A percentile compares a stretch with the other conserved stretches of the same genome.
Conservation (phyloP, 2,329 filamentous ascomycete genomes). For the Nemania abortiva region DNA sequence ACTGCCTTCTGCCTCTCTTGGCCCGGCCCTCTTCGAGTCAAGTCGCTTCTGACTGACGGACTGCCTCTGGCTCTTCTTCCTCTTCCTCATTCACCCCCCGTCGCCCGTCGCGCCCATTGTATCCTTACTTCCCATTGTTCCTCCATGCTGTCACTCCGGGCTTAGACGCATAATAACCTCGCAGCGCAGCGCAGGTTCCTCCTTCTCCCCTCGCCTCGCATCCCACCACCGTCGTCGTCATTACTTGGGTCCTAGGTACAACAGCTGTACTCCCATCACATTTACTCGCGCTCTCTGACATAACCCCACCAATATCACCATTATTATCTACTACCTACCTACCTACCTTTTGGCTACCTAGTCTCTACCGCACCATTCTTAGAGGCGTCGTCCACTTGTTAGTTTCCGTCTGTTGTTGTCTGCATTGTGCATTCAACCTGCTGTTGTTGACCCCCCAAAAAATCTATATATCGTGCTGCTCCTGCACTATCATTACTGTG, state of each 20-base stretch:
- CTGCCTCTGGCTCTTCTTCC: constrained; percentile 1
- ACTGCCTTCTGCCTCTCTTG: constrained; percentile 30
- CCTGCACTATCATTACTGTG: constrained; percentile 7
- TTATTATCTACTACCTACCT: constrained; percentile 9
- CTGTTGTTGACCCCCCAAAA: not conserved
- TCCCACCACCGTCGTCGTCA: constrained; percentile 36
- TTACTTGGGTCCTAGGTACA: constrained; percentile 16
- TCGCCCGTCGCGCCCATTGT: not conserved
- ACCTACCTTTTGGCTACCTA: not conserved
- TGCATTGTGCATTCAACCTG: not conserved
- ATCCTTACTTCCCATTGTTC: constrained; percentile 18
- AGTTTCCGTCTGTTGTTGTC: not conserved
- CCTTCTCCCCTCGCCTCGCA: constrained; percentile 17
- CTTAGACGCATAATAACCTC: constrained; percentile 16
- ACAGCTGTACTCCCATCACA: not conserved
- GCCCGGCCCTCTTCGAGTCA: constrained; percentile 26
- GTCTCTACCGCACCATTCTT: constrained; percentile 7
- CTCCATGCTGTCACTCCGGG: constrained; percentile 14
- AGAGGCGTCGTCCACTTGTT: constrained; percentile 13
- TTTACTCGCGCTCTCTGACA: constrained; percentile 12
- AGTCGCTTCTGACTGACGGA: constrained; percentile 13
- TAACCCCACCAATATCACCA: constrained; percentile 34
- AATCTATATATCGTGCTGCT: constrained; percentile 4
- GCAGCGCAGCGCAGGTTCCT: constrained; percentile 13
- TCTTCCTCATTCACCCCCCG: not conserved